Conservation (phyloP, 441 rosid species). For the Jatropha multifida region DNA sequence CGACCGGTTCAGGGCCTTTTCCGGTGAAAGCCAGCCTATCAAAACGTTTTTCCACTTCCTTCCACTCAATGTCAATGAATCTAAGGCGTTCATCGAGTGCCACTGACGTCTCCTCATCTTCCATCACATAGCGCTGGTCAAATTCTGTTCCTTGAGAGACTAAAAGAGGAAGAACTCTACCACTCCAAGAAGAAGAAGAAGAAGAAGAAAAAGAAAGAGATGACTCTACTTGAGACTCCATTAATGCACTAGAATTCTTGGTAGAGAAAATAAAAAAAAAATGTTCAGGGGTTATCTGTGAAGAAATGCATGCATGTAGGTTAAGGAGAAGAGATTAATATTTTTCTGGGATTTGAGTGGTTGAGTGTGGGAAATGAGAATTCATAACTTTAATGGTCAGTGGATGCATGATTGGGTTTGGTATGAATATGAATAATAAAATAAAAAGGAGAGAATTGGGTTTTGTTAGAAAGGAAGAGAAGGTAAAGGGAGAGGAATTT, state of each 20-base stretch:
- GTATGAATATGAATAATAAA: neutral
- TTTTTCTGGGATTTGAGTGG: neutral
- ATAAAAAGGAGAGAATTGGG: neutral
- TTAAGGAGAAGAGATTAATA: neutral
- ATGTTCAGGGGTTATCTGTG: neutral
- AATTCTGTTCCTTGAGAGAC: constrained; percentile 15
- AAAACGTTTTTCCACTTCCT: constrained; percentile 38
- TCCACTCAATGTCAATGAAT: constrained; percentile 40
- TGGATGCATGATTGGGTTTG: neutral
- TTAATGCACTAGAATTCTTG: neutral
- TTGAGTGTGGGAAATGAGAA: neutral
- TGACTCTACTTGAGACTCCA: constrained; percentile 20
- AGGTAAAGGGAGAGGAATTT: neutral
- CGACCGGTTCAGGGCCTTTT: constrained; percentile 26
- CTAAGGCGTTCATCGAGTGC: constrained; percentile 30
- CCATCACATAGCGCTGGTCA: neutral
- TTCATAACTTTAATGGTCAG: neutral
- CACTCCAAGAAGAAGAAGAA: constrained; percentile 20
- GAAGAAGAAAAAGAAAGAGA: too few species aligned
- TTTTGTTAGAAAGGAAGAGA: neutral
- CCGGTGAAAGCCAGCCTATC: constrained; percentile 27
- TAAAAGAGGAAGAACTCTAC: constrained; percentile 3
- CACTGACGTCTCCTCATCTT: neutral
- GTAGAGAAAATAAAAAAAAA: neutral
- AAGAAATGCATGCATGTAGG: neutral